Evolutionary conservation across 495 filamentous ascomycete genomes (phyloP).

Genomic region (Podospora anserina): DNA sequence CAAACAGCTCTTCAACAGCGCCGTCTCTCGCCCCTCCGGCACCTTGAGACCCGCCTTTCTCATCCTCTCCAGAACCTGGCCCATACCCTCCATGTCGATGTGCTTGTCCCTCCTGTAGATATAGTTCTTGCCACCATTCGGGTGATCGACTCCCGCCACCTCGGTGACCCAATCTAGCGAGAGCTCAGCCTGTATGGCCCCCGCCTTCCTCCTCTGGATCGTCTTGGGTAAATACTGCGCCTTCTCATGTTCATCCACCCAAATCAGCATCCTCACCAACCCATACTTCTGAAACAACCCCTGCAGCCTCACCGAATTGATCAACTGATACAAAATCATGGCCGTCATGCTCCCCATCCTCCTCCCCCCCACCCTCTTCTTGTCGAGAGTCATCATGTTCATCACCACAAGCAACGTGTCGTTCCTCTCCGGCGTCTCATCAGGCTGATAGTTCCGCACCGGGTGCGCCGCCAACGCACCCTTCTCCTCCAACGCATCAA

Average conservation of each 20-base stretch:
- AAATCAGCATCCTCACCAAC: slow-evolving; percentile 67
- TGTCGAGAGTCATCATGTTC: slow-evolving; percentile 50
- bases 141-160: slow-evolving; percentile 35
- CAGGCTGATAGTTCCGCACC: slow-evolving; percentile 17
- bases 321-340: slow-evolving; percentile 49
- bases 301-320: slow-evolving; percentile 40
- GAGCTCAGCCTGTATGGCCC: slow-evolving; percentile 56
- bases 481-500: slow-evolving; percentile 44
- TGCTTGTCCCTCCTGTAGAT: slow-evolving; percentile 28
- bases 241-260: slow-evolving; percentile 53
- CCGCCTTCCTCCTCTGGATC: slow-evolving; percentile 49
- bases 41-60: slow-evolving; percentile 29
- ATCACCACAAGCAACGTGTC: slow-evolving; percentile 65
- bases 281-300: slow-evolving; percentile 60
- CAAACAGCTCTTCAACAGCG: slow-evolving; percentile 28
- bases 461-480: slow-evolving; percentile 50
- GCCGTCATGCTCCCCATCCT: slow-evolving; percentile 39
- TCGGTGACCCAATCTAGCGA: slow-evolving; percentile 48
- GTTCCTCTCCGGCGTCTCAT: slow-evolving; percentile 47
- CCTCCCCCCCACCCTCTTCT: slow-evolving; percentile 25
- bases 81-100: slow-evolving; percentile 36
- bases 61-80: slow-evolving; percentile 34
- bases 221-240: slow-evolving; percentile 51
- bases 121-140: slow-evolving; percentile 1
- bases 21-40: slow-evolving; percentile 31